phyloP scores from a whole-genome alignment of 441 rosid genomes.

The Euphorbia celastroides region DNA sequence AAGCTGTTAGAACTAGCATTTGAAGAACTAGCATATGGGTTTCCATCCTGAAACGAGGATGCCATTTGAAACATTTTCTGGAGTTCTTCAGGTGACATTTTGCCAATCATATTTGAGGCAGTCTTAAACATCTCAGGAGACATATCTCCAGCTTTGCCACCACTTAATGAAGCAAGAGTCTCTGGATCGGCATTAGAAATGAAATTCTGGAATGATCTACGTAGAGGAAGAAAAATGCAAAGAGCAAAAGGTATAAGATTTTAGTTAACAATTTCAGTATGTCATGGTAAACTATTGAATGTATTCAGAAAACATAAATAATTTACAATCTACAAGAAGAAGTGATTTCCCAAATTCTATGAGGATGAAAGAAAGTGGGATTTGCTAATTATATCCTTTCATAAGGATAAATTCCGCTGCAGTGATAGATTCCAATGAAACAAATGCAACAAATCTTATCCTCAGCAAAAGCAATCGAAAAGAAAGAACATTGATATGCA shows the following conservation, averaged over 20 bases:
- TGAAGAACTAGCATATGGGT: slow-evolving; percentile 30
- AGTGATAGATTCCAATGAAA: neutral
- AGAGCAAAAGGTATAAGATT: neutral
- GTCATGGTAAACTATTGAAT: neutral
- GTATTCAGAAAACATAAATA: neutral
- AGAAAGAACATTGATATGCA: neutral
- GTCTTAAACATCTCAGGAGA: slow-evolving; percentile 77
- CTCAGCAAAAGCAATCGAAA: neutral
- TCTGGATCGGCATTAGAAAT: slow-evolving; percentile 67
- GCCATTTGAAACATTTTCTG: slow-evolving; percentile 78
- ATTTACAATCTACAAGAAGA: neutral
- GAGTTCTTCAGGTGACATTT: slow-evolving; percentile 87
- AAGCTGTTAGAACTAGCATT: slow-evolving; percentile 35
- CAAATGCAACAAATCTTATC: slow-evolving; percentile 1
- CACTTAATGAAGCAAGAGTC: slow-evolving; percentile 61
- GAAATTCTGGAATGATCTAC: slow-evolving; percentile 78
- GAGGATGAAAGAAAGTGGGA: neutral
- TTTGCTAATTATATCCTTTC: neutral
- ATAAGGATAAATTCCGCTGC: neutral
- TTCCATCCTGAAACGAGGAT: slow-evolving; percentile 62
- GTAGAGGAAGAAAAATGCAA: slow-evolving; percentile 1
- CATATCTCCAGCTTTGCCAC: slow-evolving; percentile 63
- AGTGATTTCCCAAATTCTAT: neutral
- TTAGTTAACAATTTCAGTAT: neutral
- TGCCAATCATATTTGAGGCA: slow-evolving; percentile 75